Percentiles rank a stretch among this genome's conserved stretches.
Conservation (phyloP, 352 stramenopile species). For the Plasmopara viticola region DNA sequence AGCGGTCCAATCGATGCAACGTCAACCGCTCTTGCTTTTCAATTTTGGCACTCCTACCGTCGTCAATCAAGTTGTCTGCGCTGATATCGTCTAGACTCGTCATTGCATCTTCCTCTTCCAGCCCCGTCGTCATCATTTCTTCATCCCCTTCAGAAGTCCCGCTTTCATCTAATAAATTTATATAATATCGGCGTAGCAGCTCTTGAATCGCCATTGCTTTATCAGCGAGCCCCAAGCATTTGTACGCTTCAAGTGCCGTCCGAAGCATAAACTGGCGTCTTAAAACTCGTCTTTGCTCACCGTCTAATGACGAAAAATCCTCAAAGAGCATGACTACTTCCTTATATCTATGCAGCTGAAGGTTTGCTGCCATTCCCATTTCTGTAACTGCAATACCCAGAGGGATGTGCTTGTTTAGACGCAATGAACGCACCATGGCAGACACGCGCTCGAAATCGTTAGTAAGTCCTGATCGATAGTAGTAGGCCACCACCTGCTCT, state of each 20-base stretch:
- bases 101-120: conserved; percentile 14
- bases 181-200: conserved; percentile 37
- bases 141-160: not conserved
- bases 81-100: not conserved
- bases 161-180: conserved; percentile 17
- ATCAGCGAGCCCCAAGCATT: conserved; percentile 39
- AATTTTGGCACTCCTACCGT: conserved; percentile 25
- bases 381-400: conserved; percentile 66
- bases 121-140: not conserved
- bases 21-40: conserved; percentile 12
- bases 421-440: conserved; percentile 55
- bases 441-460: conserved; percentile 53
- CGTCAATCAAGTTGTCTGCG: conserved; percentile 14
- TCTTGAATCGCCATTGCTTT: conserved; percentile 57
- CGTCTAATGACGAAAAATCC: conserved; percentile 58
- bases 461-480: conserved; percentile 59
- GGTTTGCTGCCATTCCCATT: conserved; percentile 66
- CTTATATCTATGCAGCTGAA: conserved; percentile 44
- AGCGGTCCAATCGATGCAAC: conserved; percentile 20
- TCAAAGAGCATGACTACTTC: conserved; percentile 70
- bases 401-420: conserved; percentile 68
- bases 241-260: conserved; percentile 48
- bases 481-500: conserved; percentile 62
- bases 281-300: conserved; percentile 53
- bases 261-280: conserved; percentile 55